These are phyloP conservation scores for Angophora floribunda DNA, from an alignment of 345 rosid genomes.

Conservation along the genomic window DNA sequence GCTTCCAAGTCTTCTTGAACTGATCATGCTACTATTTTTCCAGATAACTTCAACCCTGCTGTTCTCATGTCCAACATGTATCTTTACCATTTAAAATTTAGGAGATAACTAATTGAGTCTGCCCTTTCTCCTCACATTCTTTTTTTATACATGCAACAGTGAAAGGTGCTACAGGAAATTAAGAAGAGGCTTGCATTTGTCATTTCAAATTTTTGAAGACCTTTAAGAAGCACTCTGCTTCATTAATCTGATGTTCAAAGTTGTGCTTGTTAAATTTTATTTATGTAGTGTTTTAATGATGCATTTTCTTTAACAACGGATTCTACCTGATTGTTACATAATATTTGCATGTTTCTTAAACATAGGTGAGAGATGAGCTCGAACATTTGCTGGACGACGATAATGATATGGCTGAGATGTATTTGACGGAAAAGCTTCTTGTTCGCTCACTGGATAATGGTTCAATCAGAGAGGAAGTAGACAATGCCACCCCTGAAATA, in stretches of 20 bases:
- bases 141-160: not conserved
- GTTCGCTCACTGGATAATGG: constrained; percentile 9
- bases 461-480: constrained; percentile 6
- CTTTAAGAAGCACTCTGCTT: not conserved
- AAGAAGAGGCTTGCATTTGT: not conserved
- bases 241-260: not conserved
- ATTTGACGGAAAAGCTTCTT: constrained; percentile 36
- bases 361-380: constrained; percentile 53
- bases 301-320: not conserved
- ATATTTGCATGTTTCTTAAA: not conserved
- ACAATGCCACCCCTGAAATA: constrained; percentile 1
- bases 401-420: constrained; percentile 54
- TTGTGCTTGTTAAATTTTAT: not conserved
- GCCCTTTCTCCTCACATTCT: not conserved
- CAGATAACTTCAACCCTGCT: not conserved
- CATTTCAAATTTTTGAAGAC: not conserved
- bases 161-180: not conserved
- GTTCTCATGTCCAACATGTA: not conserved
- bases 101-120: not conserved
- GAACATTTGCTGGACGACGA: constrained; percentile 55
- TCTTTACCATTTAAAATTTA: not conserved
- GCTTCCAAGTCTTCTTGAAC: not conserved
- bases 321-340: not conserved
- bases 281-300: not conserved
- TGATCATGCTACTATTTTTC: not conserved